phyloP scores from a whole-genome alignment of 1,284 basidiomycete species.

The Leccinum solheimii region DNA sequence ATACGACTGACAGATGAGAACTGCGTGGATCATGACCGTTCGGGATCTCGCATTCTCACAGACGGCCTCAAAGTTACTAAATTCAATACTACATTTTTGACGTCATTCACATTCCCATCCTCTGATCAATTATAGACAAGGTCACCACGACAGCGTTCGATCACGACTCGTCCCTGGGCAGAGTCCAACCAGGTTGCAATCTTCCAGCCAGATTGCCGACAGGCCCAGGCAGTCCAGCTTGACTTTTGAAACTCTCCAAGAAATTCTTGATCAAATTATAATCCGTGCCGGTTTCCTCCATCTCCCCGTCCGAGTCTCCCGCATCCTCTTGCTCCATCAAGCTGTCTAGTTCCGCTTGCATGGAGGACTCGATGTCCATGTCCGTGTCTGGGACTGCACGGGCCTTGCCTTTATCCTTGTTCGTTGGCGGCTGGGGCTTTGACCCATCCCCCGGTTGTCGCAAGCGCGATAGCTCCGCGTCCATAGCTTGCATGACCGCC shows the following conservation, averaged over 20 bases:
- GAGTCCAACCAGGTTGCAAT: conserved; percentile 69
- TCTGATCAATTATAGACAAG: background rate
- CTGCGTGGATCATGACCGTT: conserved; percentile 81
- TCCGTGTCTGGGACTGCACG: conserved; percentile 41
- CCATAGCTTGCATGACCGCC: conserved; percentile 93
- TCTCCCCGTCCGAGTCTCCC: conserved; percentile 54
- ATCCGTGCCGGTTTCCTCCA: conserved; percentile 58
- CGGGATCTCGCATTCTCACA: conserved; percentile 2
- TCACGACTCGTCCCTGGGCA: conserved; percentile 62
- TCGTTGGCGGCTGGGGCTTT: conserved; percentile 17
- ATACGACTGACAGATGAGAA: conserved; percentile 62
- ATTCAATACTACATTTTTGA: background rate
- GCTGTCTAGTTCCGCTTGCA: conserved; percentile 82
- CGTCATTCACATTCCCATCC: background rate
- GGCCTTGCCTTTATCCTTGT: conserved; percentile 35
- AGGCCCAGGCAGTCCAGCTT: conserved; percentile 83
- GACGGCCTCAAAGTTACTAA: background rate
- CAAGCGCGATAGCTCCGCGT: conserved; percentile 67
- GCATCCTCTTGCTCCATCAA: conserved; percentile 56
- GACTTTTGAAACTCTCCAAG: conserved; percentile 90
- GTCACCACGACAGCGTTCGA: background rate
- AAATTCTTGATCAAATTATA: conserved; percentile 94
- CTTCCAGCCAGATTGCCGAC: conserved; percentile 86
- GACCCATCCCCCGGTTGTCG: conserved; percentile 31
- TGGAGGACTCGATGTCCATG: conserved; percentile 71